Base-by-base conservation (phyloP, 139 green algal species). In the Edaphochlamys debaryana region DNA sequence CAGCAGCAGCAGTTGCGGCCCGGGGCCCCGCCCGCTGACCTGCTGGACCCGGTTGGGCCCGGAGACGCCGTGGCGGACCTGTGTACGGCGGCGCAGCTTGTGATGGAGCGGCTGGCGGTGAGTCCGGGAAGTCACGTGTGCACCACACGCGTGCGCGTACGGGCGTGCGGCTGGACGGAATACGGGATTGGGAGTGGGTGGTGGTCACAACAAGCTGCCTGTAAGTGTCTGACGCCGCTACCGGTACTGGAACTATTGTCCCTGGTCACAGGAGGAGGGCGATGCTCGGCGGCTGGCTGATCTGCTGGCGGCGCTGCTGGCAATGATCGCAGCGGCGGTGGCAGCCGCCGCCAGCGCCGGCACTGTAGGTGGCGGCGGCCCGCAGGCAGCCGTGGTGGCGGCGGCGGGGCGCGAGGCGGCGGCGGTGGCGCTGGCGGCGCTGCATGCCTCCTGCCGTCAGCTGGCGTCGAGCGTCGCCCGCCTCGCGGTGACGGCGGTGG, bases 61-160 rank as follows among this genome's bases (percentile, higher is more conserved):
- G 15, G n/a, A 0, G 34, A 37, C 34, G 60, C 76, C 4, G n/a
- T 82, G 5, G 30, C 62, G 34, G 76, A 82, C 76, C 32, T 82
- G 13, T 82, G 76, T 32, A 52, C 76, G 63, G 76, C 76, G 41
- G 62, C 32, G 42, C 41, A 73, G 63, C 45, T 82, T 62, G 63
- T 82, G 69, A 23, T 73, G 42, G 76, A 73, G 76, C 32, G n/a
- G 0, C 8, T 67, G 6, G 42, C 64, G 76, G 76, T 82, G 41
- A 30, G 64, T 63, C 17, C 13, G 52, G 52, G 52, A 62, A 25
- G 45, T 54, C 45, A 15, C 13, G 52, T 54, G 48, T 54, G 48
- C 48, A 54, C 48, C 11, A 54, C 48, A 27, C 29, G 52, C 52
- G 6, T 15, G 29, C 4, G 15, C 52, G 52, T 27, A 62, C 4